phyloP scores from a whole-genome alignment of 108 stramenopile genomes.

The Fragilaria radians region DNA sequence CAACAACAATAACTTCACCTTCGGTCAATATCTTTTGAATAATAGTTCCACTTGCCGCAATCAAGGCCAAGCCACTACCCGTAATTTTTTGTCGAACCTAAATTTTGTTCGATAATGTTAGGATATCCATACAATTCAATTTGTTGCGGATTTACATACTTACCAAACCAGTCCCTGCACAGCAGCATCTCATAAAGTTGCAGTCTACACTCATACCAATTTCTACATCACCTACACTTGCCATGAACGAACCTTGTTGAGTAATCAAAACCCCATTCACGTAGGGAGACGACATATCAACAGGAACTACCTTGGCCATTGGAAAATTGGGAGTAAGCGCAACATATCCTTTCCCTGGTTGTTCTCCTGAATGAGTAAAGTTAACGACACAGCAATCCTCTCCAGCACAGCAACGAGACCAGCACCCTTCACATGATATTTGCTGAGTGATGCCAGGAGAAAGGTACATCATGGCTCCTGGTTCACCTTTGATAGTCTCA shows the following conservation, averaged over 20 bases:
- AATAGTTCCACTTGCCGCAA: conserved; percentile 66
- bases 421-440: conserved; percentile 25
- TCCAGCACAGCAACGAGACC: conserved; percentile 30
- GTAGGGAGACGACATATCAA: conserved; percentile 20
- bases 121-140: background rate
- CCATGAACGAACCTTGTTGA: conserved; percentile 47
- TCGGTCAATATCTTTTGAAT: conserved; percentile 49
- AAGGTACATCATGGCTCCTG: conserved; percentile 58
- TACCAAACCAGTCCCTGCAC: conserved; percentile 30
- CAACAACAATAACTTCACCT: conserved; percentile 69
- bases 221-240: conserved; percentile 33
- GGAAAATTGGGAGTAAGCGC: conserved; percentile 45
- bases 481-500: conserved; percentile 38
- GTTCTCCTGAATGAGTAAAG: conserved; percentile 22
- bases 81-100: conserved; percentile 37
- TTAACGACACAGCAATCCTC: conserved; percentile 40
- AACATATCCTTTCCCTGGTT: conserved; percentile 13
- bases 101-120: too few relatives aligned
- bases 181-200: conserved; percentile 45
- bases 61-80: conserved; percentile 59
- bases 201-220: conserved; percentile 31
- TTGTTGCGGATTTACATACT: background rate
- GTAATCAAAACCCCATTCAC: conserved; percentile 30
- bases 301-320: conserved; percentile 45
- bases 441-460: conserved; percentile 10